A percentile compares a stretch with the other conserved stretches of the same genome.
phyloP scores from a whole-genome alignment of 2,329 filamentous ascomycete genomes.

The Scorias spongiosa region DNA sequence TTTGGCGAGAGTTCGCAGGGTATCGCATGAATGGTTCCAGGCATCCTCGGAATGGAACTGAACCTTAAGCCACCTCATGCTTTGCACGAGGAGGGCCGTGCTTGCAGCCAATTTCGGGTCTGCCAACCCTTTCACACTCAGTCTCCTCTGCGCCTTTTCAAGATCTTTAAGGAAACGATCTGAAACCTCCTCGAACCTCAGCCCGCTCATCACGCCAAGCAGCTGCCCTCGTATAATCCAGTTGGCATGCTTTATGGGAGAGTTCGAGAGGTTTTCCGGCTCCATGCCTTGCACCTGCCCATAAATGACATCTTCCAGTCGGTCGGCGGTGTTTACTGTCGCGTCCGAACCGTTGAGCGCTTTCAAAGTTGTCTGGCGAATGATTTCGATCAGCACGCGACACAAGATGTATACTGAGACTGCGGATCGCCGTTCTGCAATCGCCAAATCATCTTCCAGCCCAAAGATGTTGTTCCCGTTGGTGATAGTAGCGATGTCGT shows the following conservation, averaged over 20 bases:
- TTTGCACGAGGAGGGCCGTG: slow-evolving; percentile 73
- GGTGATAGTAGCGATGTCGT: slow-evolving; percentile 9
- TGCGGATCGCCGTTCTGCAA: slow-evolving; percentile 65
- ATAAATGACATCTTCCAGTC: slow-evolving; percentile 90
- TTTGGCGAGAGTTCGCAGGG: slow-evolving; percentile 65
- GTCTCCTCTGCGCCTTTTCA: slow-evolving; percentile 60
- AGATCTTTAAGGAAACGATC: slow-evolving; percentile 71
- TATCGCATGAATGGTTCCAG: slow-evolving; percentile 81
- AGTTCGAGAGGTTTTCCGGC: slow-evolving; percentile 61
- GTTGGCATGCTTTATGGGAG: slow-evolving; percentile 76
- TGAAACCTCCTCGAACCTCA: slow-evolving; percentile 75
- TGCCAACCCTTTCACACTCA: slow-evolving; percentile 52
- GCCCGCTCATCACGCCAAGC: slow-evolving; percentile 88
- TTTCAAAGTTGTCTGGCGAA: slow-evolving; percentile 70
- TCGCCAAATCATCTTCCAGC: slow-evolving; percentile 15
- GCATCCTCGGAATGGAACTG: slow-evolving; percentile 55
- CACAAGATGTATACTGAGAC: slow-evolving; percentile 95
- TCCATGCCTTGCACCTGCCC: slow-evolving; percentile 85
- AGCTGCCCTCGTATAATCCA: slow-evolving; percentile 91
- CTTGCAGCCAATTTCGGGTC: slow-evolving; percentile 61
- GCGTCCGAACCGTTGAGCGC: slow-evolving; percentile 40
- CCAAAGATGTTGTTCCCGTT: slow-evolving; percentile 11
- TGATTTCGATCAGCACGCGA: slow-evolving; percentile 83
- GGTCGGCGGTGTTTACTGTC: slow-evolving; percentile 81
- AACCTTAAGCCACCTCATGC: slow-evolving; percentile 79